Percentiles rank a stretch among this genome's conserved stretches.
Conservation (phyloP, 805 yeast genomes). For the Pichia thaimueangensis region DNA sequence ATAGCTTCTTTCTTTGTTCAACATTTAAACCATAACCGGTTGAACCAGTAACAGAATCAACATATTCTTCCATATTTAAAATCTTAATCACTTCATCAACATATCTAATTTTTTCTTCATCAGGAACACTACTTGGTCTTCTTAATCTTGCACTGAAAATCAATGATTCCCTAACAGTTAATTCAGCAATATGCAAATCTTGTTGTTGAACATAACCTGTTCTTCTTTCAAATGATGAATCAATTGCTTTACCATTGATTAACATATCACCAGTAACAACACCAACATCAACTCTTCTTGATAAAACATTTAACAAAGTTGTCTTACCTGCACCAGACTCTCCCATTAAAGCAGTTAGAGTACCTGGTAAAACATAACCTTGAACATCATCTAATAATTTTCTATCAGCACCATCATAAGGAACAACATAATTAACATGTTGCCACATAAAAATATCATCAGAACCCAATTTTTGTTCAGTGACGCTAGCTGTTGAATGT, state of each 20-base stretch:
- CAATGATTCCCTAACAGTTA: slow-evolving; percentile 47
- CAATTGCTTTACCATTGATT: slow-evolving; percentile 45
- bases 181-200: slow-evolving; percentile 43
- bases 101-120: slow-evolving; percentile 36
- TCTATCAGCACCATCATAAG: slow-evolving; percentile 36
- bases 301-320: slow-evolving; percentile 46
- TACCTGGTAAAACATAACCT: slow-evolving; percentile 46
- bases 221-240: slow-evolving; percentile 43
- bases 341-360: slow-evolving; percentile 56
- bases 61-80: slow-evolving; percentile 37
- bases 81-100: slow-evolving; percentile 37
- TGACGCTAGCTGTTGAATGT: background rate
- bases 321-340: slow-evolving; percentile 64
- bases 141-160: slow-evolving; percentile 45
- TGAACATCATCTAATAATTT: slow-evolving; percentile 39
- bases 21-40: slow-evolving; percentile 47
- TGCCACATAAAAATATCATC: slow-evolving; percentile 57
- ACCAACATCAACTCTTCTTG: slow-evolving; percentile 47
- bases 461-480: slow-evolving; percentile 28
- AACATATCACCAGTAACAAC: slow-evolving; percentile 51
- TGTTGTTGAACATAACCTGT: slow-evolving; percentile 56
- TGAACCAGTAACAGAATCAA: slow-evolving; percentile 45
- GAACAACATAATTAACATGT: slow-evolving; percentile 51
- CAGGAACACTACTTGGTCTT: slow-evolving; percentile 35
- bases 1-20: slow-evolving; percentile 47